phyloP scores from a whole-genome alignment of 805 yeast genomes.

The Candida silvicultrix region DNA sequence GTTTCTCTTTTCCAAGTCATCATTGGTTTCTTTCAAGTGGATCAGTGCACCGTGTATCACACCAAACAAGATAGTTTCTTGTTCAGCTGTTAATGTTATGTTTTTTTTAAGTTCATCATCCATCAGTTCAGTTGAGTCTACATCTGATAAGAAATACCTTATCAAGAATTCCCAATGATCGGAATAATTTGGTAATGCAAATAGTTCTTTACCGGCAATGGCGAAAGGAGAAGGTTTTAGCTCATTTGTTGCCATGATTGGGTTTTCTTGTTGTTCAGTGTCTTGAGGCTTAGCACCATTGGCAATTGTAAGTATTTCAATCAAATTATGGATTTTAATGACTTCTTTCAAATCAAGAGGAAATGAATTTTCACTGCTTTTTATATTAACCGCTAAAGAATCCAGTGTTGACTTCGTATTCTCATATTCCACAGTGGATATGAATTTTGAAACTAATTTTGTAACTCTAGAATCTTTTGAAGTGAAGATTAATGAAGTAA shows the following conservation, averaged over 20 bases:
- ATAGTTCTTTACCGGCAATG: constrained; percentile 27
- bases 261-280: background rate
- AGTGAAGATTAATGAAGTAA: constrained; percentile 38
- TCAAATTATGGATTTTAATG: constrained; percentile 23
- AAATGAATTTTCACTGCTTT: constrained; percentile 14
- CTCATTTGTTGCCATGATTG: constrained; percentile 9
- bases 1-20: constrained; percentile 2
- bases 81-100: constrained; percentile 22
- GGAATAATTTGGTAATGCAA: constrained; percentile 10
- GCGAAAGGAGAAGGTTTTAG: constrained; percentile 8
- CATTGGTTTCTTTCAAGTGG: constrained; percentile 4
- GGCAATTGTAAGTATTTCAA: constrained; percentile 25
- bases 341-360: constrained; percentile 23
- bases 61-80: constrained; percentile 26
- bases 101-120: constrained; percentile 26
- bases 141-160: constrained; percentile 37
- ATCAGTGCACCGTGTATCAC: constrained; percentile 34
- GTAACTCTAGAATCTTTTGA: constrained; percentile 23
- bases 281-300: constrained; percentile 10
- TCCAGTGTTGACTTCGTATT: constrained; percentile 31
- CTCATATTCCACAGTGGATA: constrained; percentile 38
- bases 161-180: constrained; percentile 33
- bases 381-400: constrained; percentile 26
- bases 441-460: constrained; percentile 49
- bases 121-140: constrained; percentile 27